These are phyloP conservation scores for Trametes gibbosa DNA, from an alignment of 768 basidiomycete genomes.

Conservation along the genomic window DNA sequence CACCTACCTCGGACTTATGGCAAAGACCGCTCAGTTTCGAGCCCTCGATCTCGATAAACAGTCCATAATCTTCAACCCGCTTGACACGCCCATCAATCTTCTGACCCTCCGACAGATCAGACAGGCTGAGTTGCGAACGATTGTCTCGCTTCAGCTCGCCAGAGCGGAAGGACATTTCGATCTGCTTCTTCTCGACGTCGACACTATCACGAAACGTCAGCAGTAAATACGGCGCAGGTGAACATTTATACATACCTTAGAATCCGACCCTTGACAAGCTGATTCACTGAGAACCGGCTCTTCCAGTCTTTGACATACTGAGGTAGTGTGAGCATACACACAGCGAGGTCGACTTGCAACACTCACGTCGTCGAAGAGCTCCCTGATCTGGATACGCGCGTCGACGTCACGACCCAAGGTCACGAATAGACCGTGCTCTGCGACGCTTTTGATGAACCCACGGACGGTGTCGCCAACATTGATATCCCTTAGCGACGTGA, in stretches of 20 bases:
- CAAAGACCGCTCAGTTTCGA: conserved; percentile 87
- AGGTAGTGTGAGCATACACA: background rate
- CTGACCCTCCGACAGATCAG: conserved; percentile 72
- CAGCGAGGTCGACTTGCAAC: background rate
- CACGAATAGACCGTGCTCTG: conserved; percentile 88
- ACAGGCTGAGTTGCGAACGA: conserved; percentile 38
- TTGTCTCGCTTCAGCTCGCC: conserved; percentile 46
- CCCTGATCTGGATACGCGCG: conserved; percentile 89
- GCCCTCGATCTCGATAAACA: conserved; percentile 89
- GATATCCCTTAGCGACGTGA: conserved; percentile 57
- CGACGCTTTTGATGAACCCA: conserved; percentile 87
- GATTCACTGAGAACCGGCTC: conserved; percentile 69
- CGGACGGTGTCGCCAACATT: conserved; percentile 73
- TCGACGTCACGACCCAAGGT: conserved; percentile 80
- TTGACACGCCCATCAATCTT: conserved; percentile 79
- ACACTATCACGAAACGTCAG: conserved; percentile 48
- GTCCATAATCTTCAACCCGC: conserved; percentile 81
- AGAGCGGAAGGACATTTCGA: conserved; percentile 89
- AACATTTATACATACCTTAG: conserved; percentile 48
- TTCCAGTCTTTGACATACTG: conserved; percentile 98
- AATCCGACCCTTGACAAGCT: conserved; percentile 85
- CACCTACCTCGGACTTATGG: conserved; percentile 83
- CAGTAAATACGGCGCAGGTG: background rate
- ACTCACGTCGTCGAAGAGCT: conserved; percentile 82
- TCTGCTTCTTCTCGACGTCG: conserved; percentile 65